These are phyloP conservation scores for Pythium folliculosum DNA, from an alignment of 352 stramenopile species.

Conservation along the genomic window DNA sequence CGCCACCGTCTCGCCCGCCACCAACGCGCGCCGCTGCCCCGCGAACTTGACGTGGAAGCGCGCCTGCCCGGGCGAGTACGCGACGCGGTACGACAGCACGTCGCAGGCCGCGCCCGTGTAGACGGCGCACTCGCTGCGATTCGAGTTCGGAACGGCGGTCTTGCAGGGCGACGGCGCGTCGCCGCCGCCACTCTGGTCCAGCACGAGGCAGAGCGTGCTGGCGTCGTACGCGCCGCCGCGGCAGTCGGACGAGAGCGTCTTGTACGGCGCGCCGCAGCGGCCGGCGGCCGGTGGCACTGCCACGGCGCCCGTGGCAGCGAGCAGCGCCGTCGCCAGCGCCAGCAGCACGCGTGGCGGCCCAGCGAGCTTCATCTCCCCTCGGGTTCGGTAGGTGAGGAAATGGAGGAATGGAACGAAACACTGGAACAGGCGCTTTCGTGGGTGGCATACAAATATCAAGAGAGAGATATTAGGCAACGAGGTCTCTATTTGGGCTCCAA, in stretches of 20 bases:
- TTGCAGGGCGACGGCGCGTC: neutral
- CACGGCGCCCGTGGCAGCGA: neutral
- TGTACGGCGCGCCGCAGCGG: neutral
- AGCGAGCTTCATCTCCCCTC: too few relatives aligned
- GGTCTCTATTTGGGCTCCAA: too few relatives aligned
- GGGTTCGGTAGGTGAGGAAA: too few relatives aligned
- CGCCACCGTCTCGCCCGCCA: too few relatives aligned
- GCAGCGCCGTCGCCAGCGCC: too few relatives aligned
- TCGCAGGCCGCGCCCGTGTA: neutral
- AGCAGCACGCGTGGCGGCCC: too few relatives aligned
- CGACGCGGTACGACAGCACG: neutral
- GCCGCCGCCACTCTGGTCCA: neutral
- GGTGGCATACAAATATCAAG: too few relatives aligned
- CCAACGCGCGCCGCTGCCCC: neutral
- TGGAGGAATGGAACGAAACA: too few relatives aligned
- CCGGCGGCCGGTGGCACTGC: too few relatives aligned
- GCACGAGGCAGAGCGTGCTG: neutral
- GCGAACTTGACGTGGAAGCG: neutral
- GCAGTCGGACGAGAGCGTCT: conserved; percentile 1
- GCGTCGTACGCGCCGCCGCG: neutral
- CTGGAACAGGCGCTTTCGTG: too few relatives aligned
- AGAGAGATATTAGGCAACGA: too few relatives aligned
- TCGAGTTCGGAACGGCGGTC: neutral
- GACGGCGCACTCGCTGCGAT: neutral
- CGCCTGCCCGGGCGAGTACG: neutral